A percentile compares a stretch with the other conserved stretches of the same genome.
These are phyloP conservation scores for Bruguiera gymnorhiza DNA, from an alignment of 345 rosid genomes.

Conservation along the genomic window DNA sequence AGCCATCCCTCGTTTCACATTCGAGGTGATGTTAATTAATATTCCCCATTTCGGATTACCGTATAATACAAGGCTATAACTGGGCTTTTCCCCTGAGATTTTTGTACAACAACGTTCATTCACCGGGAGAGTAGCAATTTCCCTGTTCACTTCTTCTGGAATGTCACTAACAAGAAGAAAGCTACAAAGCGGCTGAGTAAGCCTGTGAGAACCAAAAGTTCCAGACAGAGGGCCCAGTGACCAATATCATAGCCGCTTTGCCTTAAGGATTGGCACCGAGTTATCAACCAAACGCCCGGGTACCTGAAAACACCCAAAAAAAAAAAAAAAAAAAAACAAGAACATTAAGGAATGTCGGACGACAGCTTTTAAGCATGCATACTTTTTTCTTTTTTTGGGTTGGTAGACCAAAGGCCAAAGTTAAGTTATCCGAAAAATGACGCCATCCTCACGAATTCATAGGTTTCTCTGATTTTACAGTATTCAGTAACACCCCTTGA, in stretches of 20 bases:
- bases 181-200: constrained; percentile 57
- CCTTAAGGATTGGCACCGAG: constrained; percentile 73
- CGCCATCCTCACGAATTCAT: no score
- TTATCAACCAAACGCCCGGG: constrained; percentile 87
- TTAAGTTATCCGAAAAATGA: no score
- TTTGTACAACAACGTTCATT: constrained; percentile 10
- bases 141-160: constrained; percentile 60
- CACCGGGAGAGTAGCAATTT: neutral
- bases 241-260: constrained; percentile 60
- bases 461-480: neutral
- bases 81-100: neutral
- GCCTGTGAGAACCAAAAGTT: constrained; percentile 54
- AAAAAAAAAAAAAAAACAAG: neutral
- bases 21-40: no score
- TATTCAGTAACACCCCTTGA: neutral
- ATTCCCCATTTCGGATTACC: neutral
- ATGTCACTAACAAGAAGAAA: constrained; percentile 58
- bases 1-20: no score
- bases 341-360: neutral
- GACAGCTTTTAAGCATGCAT: no score
- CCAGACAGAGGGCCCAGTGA: constrained; percentile 54
- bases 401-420: no score
- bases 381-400: no score
- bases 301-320: constrained; percentile 38
- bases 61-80: constrained; percentile 5